A percentile compares a stretch with the other conserved stretches of the same genome.
Conservation (phyloP, 345 rosid genomes). For the Salix suchowensis region DNA sequence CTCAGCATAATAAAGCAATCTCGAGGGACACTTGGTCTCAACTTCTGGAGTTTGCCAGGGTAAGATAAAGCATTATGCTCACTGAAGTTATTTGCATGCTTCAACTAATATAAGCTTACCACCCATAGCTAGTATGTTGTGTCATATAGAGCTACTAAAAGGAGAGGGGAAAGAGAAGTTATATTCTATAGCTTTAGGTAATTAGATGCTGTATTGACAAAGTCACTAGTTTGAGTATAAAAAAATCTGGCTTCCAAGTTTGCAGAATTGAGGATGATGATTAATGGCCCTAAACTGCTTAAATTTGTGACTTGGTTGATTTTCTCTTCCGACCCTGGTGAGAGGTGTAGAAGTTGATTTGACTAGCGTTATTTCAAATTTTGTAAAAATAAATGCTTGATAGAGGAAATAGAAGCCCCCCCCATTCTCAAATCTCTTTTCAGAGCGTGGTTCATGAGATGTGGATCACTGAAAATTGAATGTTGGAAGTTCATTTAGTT, state of each 20-base stretch:
- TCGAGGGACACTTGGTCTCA: constrained; percentile 97
- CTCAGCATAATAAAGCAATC: constrained; percentile 93
- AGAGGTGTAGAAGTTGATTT: background rate
- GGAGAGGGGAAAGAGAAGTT: too few species aligned
- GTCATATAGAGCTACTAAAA: too few species aligned
- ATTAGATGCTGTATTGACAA: background rate
- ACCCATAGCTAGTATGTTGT: background rate
- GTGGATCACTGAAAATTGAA: background rate
- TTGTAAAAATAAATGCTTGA: background rate
- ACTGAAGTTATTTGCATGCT: background rate
- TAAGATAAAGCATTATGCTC: constrained; percentile 26
- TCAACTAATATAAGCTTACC: too few species aligned
- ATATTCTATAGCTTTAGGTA: too few species aligned
- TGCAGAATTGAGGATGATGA: background rate
- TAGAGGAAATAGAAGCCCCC: background rate
- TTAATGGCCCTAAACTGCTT: background rate
- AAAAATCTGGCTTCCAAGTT: background rate
- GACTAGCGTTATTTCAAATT: too few species aligned
- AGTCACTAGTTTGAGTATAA: background rate
- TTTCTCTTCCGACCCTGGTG: background rate
- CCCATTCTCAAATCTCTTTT: background rate
- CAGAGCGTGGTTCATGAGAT: background rate
- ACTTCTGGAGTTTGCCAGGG: constrained; percentile 84
- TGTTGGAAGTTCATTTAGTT: too few species aligned
- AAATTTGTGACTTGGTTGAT: background rate